Base-by-base conservation (phyloP, 148 eudicot genomes). In the Pouteria glomerata region DNA sequence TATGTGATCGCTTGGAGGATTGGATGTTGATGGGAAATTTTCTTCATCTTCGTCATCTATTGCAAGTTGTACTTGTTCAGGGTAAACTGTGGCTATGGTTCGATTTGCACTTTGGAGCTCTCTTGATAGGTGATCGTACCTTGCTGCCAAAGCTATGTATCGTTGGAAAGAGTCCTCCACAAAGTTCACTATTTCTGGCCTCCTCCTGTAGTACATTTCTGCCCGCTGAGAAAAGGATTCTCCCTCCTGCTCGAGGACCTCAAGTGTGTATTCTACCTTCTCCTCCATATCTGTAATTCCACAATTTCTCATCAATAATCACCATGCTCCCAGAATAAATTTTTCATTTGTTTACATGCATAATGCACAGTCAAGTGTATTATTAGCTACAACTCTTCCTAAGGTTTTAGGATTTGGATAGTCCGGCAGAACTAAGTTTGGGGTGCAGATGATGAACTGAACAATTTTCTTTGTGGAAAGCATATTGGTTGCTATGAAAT, bases 121-220 rank as follows among this genome's bases (percentile, higher is more conserved):
- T 55, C 68, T 88, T 2, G 98, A 91, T 13, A 92, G n/a, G 73
- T 85, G 86, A 82, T 95, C 99, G 66, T 84, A 95, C 76, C 99
- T 79, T 73, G 88, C 97, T 42, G 97, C 97, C 51, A 91, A 80
- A 12, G 97, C 90, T 59, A 97, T 74, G 72, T 91, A 95, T 55
- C 90, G 83, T 45, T 83, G 80, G 66, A 85, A 88, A 18, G 90
- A 78, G 57, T 91, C 99, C 79, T 95, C 99, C 2, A 92, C 92
- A 52, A 85, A 85, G 72, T 55, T 75, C 15, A 88, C 69, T 0
- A 95, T 75, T 80, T 95, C 97, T 15, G 99, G 99, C 61, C 99
- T 78, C 77, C 85, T 91, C 71, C 82, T 82, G 77, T 89, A 95
- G 70, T 91, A 95, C 96, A 91, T 90, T 69, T 95, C 99, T 63